Base-by-base conservation (phyloP, 2,329 filamentous ascomycete genomes). In the Davidsoniella virescens region DNA sequence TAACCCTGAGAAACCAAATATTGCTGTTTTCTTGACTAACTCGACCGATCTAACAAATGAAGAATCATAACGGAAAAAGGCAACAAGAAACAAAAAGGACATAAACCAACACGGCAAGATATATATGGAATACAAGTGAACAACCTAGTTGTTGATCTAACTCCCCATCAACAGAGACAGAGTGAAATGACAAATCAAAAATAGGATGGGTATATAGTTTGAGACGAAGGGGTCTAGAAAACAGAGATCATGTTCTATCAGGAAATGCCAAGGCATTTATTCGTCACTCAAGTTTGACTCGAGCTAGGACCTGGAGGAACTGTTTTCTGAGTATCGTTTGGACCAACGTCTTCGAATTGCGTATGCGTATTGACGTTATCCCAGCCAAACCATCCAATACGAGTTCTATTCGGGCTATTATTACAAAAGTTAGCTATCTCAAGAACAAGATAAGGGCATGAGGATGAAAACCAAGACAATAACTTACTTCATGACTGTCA, bases 401-500 rank as follows among this genome's bases (percentile, higher is more conserved):
- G 54, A 5, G 52, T 55, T 16, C 43, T 44, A 14, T 29, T 16
- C 18, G 46, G 47, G 39, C 51, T 53, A 44, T 10, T 12, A 40
- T 6, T 16, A 37, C 5, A 20, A 12, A 8, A 40, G 23, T 48
- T 48, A 48, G 46, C n/a, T 26, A 17, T n/a, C 8, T n/a, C 18
- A 8, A 38, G 12, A 14, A 42, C n/a, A 20, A 20, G 18, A 20
- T 20, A 20, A 20, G 18, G 2, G 4, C 4, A 20, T 20, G 18
- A 20, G 4, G 18, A 20, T n/a, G 4, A 20, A 20, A 20, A 20
- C 18, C 18, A 20, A 52, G 37, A 38, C 12, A 54, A 38, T 29
- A 20, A 52, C 60, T 54, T 54, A 64, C 62, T 60, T 62, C 23
- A 60, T 55, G 0, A 65, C 20, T 0, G 61, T 61, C 55, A 60